Base-by-base conservation (phyloP, 352 stramenopile genomes). In the Phytophthora macrochlamydospora region DNA sequence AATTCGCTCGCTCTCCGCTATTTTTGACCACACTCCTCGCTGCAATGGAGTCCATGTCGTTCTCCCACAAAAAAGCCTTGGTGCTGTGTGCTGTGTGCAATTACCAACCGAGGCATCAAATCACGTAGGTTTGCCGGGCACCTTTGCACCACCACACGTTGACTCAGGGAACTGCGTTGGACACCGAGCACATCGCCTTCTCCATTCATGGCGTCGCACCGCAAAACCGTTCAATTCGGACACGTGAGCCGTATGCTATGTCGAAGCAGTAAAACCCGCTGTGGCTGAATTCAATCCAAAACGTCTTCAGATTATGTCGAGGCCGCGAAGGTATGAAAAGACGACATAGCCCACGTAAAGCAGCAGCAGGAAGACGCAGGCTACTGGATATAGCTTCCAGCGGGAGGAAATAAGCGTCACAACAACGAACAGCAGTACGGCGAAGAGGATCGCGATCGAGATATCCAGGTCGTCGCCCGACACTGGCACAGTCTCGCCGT, bases 361-460 rank as follows among this genome's bases (percentile, higher is more conserved):
- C 18, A 69, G 35, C 49, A 84, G 45, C 52, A 91, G 62, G 44
- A 90, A 53, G 1, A 32, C 68, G 40, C 80, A 81, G 46, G 76
- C 68, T 37, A 38, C 28, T 42, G 71, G 80, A 18, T 85, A 82
- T 28, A 91, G 70, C 7, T 60, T 73, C 83, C 83, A 91, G 32
- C 73, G 73, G 6, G 75, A 83, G 3, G 67, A 53, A 61, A 89
- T 65, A 32, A 91, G 69, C 62, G 90, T 61, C 9, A 31, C 35
- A 33, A 91, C 74, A 30, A 91, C 76, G 14, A 81, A 76, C 38
- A 89, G 55, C 24, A 91, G 68, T 24, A 91, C 78, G 32, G 59
- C 80, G 46, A 91, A 91, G 1, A 90, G 61, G 49, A 91, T 89
- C 53, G 81, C 76, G 50, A 91, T 83, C 35, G 80, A 89, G 38